Evolutionary conservation across 805 yeast genomes (phyloP), one percentile per base, ranked within the genome.

Genomic region (Candida tibetensis): DNA sequence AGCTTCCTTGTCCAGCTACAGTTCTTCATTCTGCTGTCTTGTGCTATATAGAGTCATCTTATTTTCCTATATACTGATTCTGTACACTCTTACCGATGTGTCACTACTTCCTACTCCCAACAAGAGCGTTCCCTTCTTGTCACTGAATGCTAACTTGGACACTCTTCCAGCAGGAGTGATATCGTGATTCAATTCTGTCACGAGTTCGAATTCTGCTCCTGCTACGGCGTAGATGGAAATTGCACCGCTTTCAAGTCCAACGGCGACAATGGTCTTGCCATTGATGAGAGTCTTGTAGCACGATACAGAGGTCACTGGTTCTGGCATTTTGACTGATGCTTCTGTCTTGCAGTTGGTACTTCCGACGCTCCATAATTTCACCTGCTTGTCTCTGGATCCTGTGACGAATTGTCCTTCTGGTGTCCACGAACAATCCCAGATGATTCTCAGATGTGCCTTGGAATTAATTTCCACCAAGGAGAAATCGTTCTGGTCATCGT

Each of bases 361-460:
- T 8, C 54, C 53, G 7, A 77, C 59, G 33, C 63, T 62, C 96
- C 96, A 90, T 13, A 81, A 64, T 53, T 85, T 86, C 34, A 90
- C 57, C 2, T 79, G 74, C 53, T 82, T 85, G 58, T 93, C 99
- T 58, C 99, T 77, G 2, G 95, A 82, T 0, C 83, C 95, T 0
- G 97, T 90, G 12, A 85, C 72, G 9, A 49, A 47, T 3, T 39
- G 26, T n/a, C 52, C 42, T 5, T 14, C 10, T 4, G 89, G 87
- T 0, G 81, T 66, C 96, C 97, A 93, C 27, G 85, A 76, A 56
- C 91, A 82, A 64, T 93, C 98, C 99, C 99, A 95, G 30, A 93
- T 78, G 51, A 93, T 91, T 60, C 97, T 78, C 2, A 83, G 61
- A 55, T 95, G 99, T 0, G 96, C 96, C 57, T 84, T 87, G 25